Evolutionary conservation across 2,329 filamentous ascomycete genomes (phyloP), one percentile per base, ranked within the genome.

Genomic region (Byssoonygena ceratinophila): DNA sequence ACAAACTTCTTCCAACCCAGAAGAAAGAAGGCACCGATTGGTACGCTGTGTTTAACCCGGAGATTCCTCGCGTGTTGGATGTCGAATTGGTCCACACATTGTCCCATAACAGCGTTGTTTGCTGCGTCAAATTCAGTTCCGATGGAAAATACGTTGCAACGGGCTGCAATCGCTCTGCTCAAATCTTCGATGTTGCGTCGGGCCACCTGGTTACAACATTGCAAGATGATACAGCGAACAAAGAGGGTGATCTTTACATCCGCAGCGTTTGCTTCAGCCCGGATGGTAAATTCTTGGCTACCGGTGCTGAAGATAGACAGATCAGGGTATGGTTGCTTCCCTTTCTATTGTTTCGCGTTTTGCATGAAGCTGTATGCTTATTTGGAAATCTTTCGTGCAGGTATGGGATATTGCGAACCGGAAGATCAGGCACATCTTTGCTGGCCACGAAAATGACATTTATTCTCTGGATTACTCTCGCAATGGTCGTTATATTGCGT

Each of bases 261-360:
- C 78, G 92, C 61, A 97, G 91, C 63, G 92, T 98, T 51, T 98
- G 92, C 76, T 98, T 98, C 77, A 97, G 91, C 66, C 92, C 92
- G 11, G 90, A 97, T 67, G 91, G 92, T 56, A 85, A 85, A 64
- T 95, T 88, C 62, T 79, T 98, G 31, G 92, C 92, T 3, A 98
- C 92, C 14, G 92, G 92, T 66, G 92, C 92, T 1, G 92, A 98
- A 68, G 92, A 98, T 71, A 97, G 96, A 74, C 80, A 95, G 63
- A 97, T 98, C 66, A 79, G 92, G 63, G 89, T 91, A 79, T 74
- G 84, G 73, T 40, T 14, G 16, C 18, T 57, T 9, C 8, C 55
- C 31, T 31, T 47, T 55, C 3, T n/a, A n/a, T 29, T 32, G n/a
- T 44, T n/a, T 45, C 25, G 47, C 37, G 29, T 40, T 52, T 23